Evolutionary conservation across 345 rosid species (phyloP).

Genomic region (Dimocarpus longan): DNA sequence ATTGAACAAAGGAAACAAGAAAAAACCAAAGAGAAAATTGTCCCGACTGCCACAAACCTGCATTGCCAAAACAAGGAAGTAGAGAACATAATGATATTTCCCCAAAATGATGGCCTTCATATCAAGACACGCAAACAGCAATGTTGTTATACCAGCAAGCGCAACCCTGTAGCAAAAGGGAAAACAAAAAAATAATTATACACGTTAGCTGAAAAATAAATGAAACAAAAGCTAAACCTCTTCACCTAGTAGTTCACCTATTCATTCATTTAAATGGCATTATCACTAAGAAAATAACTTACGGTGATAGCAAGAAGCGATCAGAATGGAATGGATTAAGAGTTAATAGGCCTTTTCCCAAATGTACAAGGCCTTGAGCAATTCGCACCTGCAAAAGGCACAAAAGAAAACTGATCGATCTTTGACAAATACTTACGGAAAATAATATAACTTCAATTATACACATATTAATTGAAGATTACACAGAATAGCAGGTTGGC

Average conservation of each 20-base stretch:
- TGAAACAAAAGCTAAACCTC: background rate
- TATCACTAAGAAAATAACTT: constrained; percentile 30
- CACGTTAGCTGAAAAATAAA: background rate
- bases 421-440: background rate
- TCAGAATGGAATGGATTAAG: constrained; percentile 95
- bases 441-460: background rate
- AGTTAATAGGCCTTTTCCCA: constrained; percentile 94
- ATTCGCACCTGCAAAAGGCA: constrained; percentile 68
- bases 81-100: constrained; percentile 86
- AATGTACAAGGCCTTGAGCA: constrained; percentile 93
- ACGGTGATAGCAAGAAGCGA: constrained; percentile 86
- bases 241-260: too few species aligned
- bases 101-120: constrained; percentile 81
- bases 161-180: constrained; percentile 57
- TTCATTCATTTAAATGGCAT: background rate
- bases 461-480: constrained; percentile 29
- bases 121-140: constrained; percentile 91
- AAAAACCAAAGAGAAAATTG: background rate
- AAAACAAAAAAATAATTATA: background rate
- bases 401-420: constrained; percentile 23
- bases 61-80: constrained; percentile 92
- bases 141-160: constrained; percentile 80
- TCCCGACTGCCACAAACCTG: constrained; percentile 54
- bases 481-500: constrained; percentile 88
- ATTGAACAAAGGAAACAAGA: background rate